Base-by-base conservation (phyloP, 2,329 filamentous ascomycete species). In the Penicillium carneum region DNA sequence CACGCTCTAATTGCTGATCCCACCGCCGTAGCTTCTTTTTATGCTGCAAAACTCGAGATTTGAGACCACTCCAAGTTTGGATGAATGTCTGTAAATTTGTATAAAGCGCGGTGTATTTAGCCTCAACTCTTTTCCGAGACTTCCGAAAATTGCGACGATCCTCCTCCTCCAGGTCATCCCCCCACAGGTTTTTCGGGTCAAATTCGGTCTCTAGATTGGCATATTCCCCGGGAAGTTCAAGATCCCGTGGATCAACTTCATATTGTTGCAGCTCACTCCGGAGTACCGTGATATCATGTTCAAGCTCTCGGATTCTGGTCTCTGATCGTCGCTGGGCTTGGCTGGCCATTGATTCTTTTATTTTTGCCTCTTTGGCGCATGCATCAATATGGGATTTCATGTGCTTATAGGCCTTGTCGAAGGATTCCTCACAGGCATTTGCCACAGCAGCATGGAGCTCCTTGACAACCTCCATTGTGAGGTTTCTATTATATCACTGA, bases 71-170 rank as follows among this genome's bases (percentile, higher is more conserved):
- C 59, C 70, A 74, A 2, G 71, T 71, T 20, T 67, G 54, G 6
- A 70, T 39, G 20, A 79, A 63, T 10, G 63, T 74, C 41, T 66
- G 59, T 12, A 73, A 48, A 52, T 76, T 73, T 9, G 56, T 50
- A 47, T 79, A 79, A 16, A 79, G 66, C 10, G 71, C 65, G 2
- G 62, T 57, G 65, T 80, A 80, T 63, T 71, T 71, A 5, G 61
- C 34, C n/a, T 66, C 66, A 31, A 78, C 54, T 6, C 55, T 57
- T 48, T 68, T 50, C 33, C 64, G 63, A 41, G 59, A 47, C 16
- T 70, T 57, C 34, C 62, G 61, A 33, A 61, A 39, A 31, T 68
- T 54, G n/a, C 57, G 38, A 31, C 49, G 42, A 23, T 61, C 64
- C 42, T 59, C 63, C 38, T 67, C 64, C 51, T 73, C 63, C 45